A percentile compares a stretch with the other conserved stretches of the same genome.
phyloP scores from a whole-genome alignment of 2,329 filamentous ascomycete genomes.

The Pezicula radicicola region DNA sequence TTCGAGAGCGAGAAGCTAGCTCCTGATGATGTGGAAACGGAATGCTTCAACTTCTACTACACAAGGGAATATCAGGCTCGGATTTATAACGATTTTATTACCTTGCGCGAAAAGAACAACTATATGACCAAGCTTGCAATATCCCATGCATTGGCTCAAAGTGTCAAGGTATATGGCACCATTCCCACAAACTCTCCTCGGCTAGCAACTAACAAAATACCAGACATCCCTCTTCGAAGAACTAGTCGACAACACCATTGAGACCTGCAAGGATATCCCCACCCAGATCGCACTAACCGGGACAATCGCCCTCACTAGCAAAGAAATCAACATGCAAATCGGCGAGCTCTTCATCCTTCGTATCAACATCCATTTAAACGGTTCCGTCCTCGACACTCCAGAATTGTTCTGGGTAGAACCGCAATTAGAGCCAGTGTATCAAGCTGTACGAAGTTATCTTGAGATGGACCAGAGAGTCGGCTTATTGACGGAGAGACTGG shows the following conservation, averaged over 20 bases:
- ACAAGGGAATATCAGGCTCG: slow-evolving; percentile 95
- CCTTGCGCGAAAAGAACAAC: slow-evolving; percentile 86
- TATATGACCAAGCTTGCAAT: slow-evolving; percentile 99
- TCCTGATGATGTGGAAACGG: slow-evolving; percentile 86
- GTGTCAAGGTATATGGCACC: slow-evolving; percentile 68
- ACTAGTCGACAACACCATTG: slow-evolving; percentile 88
- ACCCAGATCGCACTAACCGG: slow-evolving; percentile 90
- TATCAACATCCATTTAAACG: slow-evolving; percentile 97
- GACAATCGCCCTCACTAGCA: slow-evolving; percentile 82
- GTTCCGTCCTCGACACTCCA: slow-evolving; percentile 91
- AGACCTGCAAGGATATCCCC: slow-evolving; percentile 88
- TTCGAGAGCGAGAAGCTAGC: slow-evolving; percentile 90
- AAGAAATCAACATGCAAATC: slow-evolving; percentile 98
- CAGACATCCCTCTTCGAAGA: slow-evolving; percentile 95
- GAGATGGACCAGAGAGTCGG: slow-evolving; percentile 97
- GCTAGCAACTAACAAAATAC: slow-evolving; percentile 1
- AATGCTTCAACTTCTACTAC: slow-evolving; percentile 99
- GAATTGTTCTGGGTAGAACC: slow-evolving; percentile 99
- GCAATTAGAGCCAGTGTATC: slow-evolving; percentile 92
- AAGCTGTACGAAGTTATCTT: slow-evolving; percentile 89
- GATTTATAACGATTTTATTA: slow-evolving; percentile 99
- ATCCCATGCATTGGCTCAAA: slow-evolving; percentile 91
- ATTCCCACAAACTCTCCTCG: not conserved
- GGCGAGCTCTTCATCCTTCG: slow-evolving; percentile 96
- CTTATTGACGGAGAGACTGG: slow-evolving; percentile 82